A percentile compares a stretch with the other conserved stretches of the same genome.
phyloP scores from a whole-genome alignment of 495 filamentous ascomycete genomes.

The Xylaria acuta region DNA sequence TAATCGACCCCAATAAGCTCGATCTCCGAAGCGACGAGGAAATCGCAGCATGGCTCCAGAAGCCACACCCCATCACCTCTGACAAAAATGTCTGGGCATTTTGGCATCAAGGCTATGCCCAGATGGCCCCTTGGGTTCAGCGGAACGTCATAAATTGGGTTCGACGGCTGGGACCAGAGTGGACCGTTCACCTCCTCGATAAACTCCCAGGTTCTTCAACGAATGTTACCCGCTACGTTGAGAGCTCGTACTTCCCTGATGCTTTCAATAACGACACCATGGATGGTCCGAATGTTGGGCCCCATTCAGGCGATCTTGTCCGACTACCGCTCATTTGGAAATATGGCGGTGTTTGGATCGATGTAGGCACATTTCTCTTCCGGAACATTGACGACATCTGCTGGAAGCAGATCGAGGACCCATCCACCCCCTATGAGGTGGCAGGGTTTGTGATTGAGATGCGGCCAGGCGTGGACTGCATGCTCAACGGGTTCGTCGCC shows the following conservation, averaged over 20 bases:
- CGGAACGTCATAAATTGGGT: constrained; percentile 47
- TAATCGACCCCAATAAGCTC: constrained; percentile 33
- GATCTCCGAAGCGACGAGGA: constrained; percentile 38
- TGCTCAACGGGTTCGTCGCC: constrained; percentile 52
- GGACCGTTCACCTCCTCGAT: constrained; percentile 43
- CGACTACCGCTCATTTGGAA: constrained; percentile 44
- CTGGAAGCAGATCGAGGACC: constrained; percentile 50
- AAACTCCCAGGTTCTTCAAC: constrained; percentile 34
- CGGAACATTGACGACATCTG: constrained; percentile 51
- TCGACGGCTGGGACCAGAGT: constrained; percentile 36
- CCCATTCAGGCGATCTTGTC: constrained; percentile 46
- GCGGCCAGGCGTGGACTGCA: constrained; percentile 35
- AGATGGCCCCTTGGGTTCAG: constrained; percentile 41
- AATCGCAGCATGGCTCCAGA: constrained; percentile 35
- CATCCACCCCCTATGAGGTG: constrained; percentile 43
- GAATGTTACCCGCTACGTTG: constrained; percentile 38
- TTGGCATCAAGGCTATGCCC: constrained; percentile 46
- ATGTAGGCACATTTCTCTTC: constrained; percentile 47
- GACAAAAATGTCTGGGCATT: constrained; percentile 55
- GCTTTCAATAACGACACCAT: constrained; percentile 45
- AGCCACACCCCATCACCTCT: constrained; percentile 40
- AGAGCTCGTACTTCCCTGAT: constrained; percentile 40
- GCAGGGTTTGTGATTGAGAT: constrained; percentile 40
- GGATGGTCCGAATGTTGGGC: constrained; percentile 42
- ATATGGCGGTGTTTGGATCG: constrained; percentile 50